Base-by-base conservation (phyloP, 306 rosid species). In the Rosa multiflora region DNA sequence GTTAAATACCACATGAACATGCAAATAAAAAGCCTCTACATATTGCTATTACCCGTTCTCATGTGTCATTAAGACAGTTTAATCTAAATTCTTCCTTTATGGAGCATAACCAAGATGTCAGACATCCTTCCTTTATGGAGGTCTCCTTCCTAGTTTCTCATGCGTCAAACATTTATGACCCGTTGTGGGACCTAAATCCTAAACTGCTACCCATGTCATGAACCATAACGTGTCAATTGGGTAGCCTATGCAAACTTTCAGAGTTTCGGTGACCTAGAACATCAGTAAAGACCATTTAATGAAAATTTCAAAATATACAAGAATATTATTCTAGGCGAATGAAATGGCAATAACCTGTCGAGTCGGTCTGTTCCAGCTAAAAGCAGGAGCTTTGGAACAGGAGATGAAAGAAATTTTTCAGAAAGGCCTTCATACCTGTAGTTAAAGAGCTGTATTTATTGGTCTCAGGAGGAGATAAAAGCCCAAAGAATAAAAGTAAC, bases 401-500 rank as follows among this genome's bases (percentile, higher is more conserved):
- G 94, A 84, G 80, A 80, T 46, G 93, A 88, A 82, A 95, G 89
- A 88, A 87, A 95, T 26, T 67, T 91, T 64, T 95, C 99, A 49
- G 99, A 95, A 80, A 95, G 99, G 69, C 99, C 99, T 82, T 95
- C 99, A 76, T 95, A 95, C 98, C 98, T 94, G 93, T 56, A 59
- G 35, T 62, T 62, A 26, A 72, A 59, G 48, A 43, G 53, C 48
- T 29, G 48, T 52, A 69, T 43, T 61, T 42, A 37, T 3, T 29
- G 15, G 6, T 61, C 72, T 42, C 8, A 59, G 52, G 37, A 17
- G 48, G 29, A 70, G 62, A 63, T 71, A 46, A 23, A 14, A 69
- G 17, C 14, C 26, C 39, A 40, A 14, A 6, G 23, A 49, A 13
- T 3, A 66, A 18, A 67, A 14, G 13, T 8, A 42, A 21, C 23